A percentile compares a stretch with the other conserved stretches of the same genome.
Evolutionary conservation across 495 filamentous ascomycete species (phyloP).

Genomic region (Sabuloglossum arenarium): DNA sequence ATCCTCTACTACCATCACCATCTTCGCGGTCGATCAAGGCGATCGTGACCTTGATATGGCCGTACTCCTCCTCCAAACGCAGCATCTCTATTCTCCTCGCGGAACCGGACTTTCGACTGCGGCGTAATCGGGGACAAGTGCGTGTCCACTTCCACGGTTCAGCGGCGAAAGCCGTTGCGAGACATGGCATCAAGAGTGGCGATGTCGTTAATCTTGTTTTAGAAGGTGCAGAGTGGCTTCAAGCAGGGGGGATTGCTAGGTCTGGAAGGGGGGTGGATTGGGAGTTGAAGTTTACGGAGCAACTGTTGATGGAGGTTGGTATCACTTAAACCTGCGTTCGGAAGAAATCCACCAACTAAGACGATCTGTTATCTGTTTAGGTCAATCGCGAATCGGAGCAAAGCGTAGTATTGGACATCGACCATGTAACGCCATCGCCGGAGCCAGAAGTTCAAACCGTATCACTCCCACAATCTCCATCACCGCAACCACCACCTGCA

Average conservation of each 20-base stretch:
- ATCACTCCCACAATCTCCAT: conserved; percentile 4
- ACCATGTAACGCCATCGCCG: conserved; percentile 18
- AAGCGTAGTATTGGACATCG: conserved; percentile 27
- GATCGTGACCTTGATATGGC: conserved; percentile 74
- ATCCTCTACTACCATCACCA: neutral
- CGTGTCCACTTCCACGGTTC: conserved; percentile 54
- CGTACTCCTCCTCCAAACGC: conserved; percentile 56
- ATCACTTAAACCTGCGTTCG: neutral
- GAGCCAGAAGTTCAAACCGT: conserved; percentile 4
- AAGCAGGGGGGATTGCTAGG: conserved; percentile 25
- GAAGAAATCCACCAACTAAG: neutral
- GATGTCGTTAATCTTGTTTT: conserved; percentile 53
- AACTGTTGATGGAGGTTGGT: conserved; percentile 36
- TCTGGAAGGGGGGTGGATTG: conserved; percentile 54
- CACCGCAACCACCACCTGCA: neutral
- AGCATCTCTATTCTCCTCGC: conserved; percentile 58
- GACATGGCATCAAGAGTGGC: conserved; percentile 45
- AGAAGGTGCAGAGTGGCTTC: conserved; percentile 36
- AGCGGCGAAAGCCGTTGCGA: conserved; percentile 47
- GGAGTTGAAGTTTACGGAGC: conserved; percentile 41
- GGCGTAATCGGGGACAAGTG: conserved; percentile 61
- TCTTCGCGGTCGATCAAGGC: conserved; percentile 26
- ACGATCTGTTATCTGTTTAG: neutral
- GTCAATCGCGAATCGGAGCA: neutral
- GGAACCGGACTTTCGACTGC: conserved; percentile 73